Percentiles rank a stretch among this genome's conserved stretches.
phyloP scores from a whole-genome alignment of 108 stramenopile genomes.

The Mediolabrus comicus region DNA sequence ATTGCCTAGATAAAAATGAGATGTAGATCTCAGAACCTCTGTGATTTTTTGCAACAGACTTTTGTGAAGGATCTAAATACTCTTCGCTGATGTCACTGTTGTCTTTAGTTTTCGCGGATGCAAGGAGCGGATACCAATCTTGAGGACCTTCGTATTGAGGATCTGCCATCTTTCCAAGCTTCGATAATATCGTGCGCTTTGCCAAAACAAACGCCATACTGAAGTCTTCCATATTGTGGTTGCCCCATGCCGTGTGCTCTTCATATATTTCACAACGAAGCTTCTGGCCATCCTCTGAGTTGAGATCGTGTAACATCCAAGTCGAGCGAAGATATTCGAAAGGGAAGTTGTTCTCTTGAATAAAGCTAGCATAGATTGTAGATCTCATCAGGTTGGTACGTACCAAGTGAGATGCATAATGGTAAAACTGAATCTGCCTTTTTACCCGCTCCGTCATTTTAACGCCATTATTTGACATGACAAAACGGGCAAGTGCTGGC shows the following conservation, averaged over 20 bases:
- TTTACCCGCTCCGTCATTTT: conserved; percentile 29
- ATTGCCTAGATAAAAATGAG: conserved; percentile 37
- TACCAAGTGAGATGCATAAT: conserved; percentile 29
- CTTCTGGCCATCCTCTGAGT: conserved; percentile 34
- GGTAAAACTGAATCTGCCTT: conserved; percentile 55
- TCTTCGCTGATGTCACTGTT: conserved; percentile 24
- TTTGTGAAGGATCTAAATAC: conserved; percentile 32
- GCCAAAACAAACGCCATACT: conserved; percentile 60
- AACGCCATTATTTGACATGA: conserved; percentile 41
- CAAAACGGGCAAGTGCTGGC: conserved; percentile 34
- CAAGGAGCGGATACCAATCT: conserved; percentile 48
- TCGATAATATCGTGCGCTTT: conserved; percentile 33
- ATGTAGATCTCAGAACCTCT: conserved; percentile 28
- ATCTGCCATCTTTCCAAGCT: conserved; percentile 37
- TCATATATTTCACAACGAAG: conserved; percentile 82
- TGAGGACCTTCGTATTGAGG: conserved; percentile 29
- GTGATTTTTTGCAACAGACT: conserved; percentile 23
- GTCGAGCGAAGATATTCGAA: conserved; percentile 42
- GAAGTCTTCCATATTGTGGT: conserved; percentile 59
- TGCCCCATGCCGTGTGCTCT: conserved; percentile 72
- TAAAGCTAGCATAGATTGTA: conserved; percentile 37
- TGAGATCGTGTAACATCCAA: conserved; percentile 61
- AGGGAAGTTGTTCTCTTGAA: conserved; percentile 46
- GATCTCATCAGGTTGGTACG: conserved; percentile 33
- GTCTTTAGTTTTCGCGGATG: conserved; percentile 14